A percentile compares a stretch with the other conserved stretches of the same genome.
Evolutionary conservation across 2,329 filamentous ascomycete genomes (phyloP).

Genomic region (Zymoseptoria crescenta): DNA sequence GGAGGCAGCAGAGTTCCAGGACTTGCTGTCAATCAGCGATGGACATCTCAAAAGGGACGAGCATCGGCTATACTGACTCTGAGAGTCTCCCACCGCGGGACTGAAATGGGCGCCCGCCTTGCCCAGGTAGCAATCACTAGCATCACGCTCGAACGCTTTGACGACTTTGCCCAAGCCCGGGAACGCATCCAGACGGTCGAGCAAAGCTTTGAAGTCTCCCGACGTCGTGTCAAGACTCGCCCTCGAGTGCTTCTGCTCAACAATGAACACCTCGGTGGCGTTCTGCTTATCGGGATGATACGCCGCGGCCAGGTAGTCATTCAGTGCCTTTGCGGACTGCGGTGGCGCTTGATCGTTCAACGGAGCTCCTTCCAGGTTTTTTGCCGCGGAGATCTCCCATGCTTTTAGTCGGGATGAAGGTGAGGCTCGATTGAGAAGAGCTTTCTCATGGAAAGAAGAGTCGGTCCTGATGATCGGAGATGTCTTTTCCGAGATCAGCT

Average conservation of each 20-base stretch:
- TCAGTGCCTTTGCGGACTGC: not conserved
- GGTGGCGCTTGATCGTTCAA: not conserved
- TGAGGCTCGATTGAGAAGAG: not conserved
- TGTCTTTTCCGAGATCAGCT: too few species aligned
- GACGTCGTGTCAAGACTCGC: not conserved
- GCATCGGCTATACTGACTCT: too few species aligned
- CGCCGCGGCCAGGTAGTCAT: not conserved
- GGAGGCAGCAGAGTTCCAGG: too few species aligned
- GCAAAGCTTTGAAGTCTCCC: not conserved
- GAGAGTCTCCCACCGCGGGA: not conserved
- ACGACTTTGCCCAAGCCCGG: slow-evolving; percentile 3
- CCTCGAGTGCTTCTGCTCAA: slow-evolving; percentile 4
- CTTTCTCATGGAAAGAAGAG: too few species aligned
- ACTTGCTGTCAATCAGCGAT: too few species aligned
- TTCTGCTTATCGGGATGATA: not conserved
- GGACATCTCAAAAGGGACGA: too few species aligned
- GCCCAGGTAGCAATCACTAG: slow-evolving; percentile 5
- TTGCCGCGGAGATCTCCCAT: slow-evolving; percentile 1
- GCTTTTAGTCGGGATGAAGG: slow-evolving; percentile 1
- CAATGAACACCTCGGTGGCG: not conserved
- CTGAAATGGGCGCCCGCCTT: not conserved
- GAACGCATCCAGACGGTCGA: slow-evolving; percentile 3
- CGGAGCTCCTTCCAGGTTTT: not conserved
- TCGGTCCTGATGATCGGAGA: too few species aligned
- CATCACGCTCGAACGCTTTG: slow-evolving; percentile 3